phyloP scores from a whole-genome alignment of 2,329 filamentous ascomycete species.

The Blastomyces parvus region DNA sequence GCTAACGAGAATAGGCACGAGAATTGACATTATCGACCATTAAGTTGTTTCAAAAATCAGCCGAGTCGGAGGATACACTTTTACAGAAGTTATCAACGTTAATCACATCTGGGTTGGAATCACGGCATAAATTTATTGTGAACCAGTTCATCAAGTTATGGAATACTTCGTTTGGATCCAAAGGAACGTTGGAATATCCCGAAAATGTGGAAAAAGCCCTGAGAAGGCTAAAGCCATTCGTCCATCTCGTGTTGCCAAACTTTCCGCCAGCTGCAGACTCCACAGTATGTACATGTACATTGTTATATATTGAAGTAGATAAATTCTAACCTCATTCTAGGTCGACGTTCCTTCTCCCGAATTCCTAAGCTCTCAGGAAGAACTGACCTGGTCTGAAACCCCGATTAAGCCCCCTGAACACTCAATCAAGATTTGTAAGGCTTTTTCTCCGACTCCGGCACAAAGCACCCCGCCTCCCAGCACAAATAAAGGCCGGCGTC shows the following conservation, averaged over 20 bases:
- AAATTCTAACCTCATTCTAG: conserved; percentile 14
- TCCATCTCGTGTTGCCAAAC: conserved; percentile 43
- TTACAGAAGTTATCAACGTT: conserved; percentile 46
- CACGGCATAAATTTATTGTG: conserved; percentile 41
- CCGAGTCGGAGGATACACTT: conserved; percentile 23
- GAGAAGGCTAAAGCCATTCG: conserved; percentile 48
- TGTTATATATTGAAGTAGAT: neutral
- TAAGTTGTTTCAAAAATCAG: conserved; percentile 24
- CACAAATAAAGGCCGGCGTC: conserved; percentile 7
- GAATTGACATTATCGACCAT: conserved; percentile 25
- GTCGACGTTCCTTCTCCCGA: conserved; percentile 14
- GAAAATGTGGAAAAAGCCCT: conserved; percentile 53
- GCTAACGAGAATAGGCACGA: conserved; percentile 26
- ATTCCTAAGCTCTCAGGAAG: conserved; percentile 43
- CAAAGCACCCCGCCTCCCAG: conserved; percentile 3
- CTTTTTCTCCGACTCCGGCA: conserved; percentile 2
- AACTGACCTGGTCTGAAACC: conserved; percentile 30
- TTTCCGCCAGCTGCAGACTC: conserved; percentile 33
- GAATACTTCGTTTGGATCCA: conserved; percentile 59
- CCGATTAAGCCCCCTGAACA: neutral
- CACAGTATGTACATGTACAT: conserved; percentile 21
- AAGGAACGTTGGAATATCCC: conserved; percentile 55
- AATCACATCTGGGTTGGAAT: conserved; percentile 45
- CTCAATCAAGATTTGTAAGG: conserved; percentile 5
- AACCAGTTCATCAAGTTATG: conserved; percentile 52